phyloP scores from a whole-genome alignment of 2,329 filamentous ascomycete species.

The Penicillium sp. region DNA sequence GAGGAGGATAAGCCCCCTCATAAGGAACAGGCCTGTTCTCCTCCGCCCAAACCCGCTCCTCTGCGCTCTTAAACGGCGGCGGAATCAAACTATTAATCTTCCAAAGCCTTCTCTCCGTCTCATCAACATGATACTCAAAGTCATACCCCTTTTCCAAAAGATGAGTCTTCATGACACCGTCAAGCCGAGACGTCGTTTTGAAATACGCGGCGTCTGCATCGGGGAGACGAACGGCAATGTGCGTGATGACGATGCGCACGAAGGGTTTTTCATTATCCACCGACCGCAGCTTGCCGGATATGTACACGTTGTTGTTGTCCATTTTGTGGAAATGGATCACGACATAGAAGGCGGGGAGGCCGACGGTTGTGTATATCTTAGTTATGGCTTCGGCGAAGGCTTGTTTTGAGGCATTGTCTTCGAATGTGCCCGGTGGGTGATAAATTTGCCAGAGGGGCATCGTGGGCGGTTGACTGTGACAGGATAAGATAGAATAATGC shows the following conservation, averaged over 20 bases:
- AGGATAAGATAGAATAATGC: background rate
- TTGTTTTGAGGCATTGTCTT: slow-evolving; percentile 12
- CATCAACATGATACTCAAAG: slow-evolving; percentile 25
- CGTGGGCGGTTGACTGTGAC: background rate
- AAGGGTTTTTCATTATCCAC: slow-evolving; percentile 9
- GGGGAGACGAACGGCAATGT: slow-evolving; percentile 19
- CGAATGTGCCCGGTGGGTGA: slow-evolving; percentile 17
- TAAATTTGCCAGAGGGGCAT: slow-evolving; percentile 27
- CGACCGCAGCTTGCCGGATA: slow-evolving; percentile 8
- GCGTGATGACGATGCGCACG: slow-evolving; percentile 22
- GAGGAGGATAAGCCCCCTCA: slow-evolving; percentile 12
- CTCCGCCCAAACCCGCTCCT: slow-evolving; percentile 15
- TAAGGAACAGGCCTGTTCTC: slow-evolving; percentile 16
- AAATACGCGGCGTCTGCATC: slow-evolving; percentile 6
- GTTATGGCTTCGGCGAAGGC: slow-evolving; percentile 28
- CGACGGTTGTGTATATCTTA: slow-evolving; percentile 22
- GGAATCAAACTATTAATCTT: slow-evolving; percentile 27
- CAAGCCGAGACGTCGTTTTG: slow-evolving; percentile 11
- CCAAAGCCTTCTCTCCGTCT: slow-evolving; percentile 25
- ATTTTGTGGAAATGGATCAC: slow-evolving; percentile 28
- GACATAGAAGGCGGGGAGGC: slow-evolving; percentile 34
- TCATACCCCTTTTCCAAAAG: slow-evolving; percentile 22
- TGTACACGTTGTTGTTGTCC: slow-evolving; percentile 9
- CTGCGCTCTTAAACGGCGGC: slow-evolving; percentile 15
- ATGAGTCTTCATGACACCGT: slow-evolving; percentile 18